Conservation (phyloP, 1,284 basidiomycete genomes). For the Boletus semigastroideus region DNA sequence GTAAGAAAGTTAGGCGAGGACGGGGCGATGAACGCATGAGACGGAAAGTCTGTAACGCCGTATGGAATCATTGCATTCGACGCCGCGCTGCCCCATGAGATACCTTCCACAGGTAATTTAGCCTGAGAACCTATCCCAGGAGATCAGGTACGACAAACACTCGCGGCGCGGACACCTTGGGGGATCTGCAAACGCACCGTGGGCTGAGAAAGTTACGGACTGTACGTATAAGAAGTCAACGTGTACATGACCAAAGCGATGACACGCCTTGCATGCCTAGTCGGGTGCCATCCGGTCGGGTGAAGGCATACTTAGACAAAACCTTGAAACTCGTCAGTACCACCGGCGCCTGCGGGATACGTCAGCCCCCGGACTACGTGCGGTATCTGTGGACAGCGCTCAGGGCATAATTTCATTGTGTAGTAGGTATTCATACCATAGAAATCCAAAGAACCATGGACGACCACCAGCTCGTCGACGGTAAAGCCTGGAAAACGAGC, state of each 20-base stretch:
- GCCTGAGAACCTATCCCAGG: conserved; percentile 44
- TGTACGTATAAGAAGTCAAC: background rate
- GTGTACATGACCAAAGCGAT: background rate
- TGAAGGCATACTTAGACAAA: conserved; percentile 61
- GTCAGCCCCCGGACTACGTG: background rate
- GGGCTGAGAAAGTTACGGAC: conserved; percentile 37
- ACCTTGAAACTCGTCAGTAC: conserved; percentile 66
- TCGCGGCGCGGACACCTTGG: conserved; percentile 54
- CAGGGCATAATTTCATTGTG: conserved; percentile 70
- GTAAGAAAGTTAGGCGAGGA: background rate
- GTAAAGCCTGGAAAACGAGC: conserved; percentile 68
- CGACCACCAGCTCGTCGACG: conserved; percentile 55
- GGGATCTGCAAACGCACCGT: conserved; percentile 46
- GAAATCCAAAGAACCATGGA: conserved; percentile 72
- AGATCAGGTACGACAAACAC: conserved; percentile 13
- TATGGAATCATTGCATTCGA: too few relatives aligned
- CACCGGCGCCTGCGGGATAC: conserved; percentile 50
- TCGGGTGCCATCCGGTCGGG: conserved; percentile 60
- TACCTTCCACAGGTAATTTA: conserved; percentile 72
- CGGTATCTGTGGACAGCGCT: conserved; percentile 5
- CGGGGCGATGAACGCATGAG: conserved; percentile 41
- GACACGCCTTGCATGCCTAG: conserved; percentile 64
- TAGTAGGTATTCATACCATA: conserved; percentile 73
- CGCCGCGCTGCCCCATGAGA: too few relatives aligned
- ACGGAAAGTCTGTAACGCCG: conserved; percentile 68